Evolutionary conservation across 2,329 filamentous ascomycete genomes (phyloP), one percentile per base, ranked within the genome.

Genomic region (Hypoxylon sp.): DNA sequence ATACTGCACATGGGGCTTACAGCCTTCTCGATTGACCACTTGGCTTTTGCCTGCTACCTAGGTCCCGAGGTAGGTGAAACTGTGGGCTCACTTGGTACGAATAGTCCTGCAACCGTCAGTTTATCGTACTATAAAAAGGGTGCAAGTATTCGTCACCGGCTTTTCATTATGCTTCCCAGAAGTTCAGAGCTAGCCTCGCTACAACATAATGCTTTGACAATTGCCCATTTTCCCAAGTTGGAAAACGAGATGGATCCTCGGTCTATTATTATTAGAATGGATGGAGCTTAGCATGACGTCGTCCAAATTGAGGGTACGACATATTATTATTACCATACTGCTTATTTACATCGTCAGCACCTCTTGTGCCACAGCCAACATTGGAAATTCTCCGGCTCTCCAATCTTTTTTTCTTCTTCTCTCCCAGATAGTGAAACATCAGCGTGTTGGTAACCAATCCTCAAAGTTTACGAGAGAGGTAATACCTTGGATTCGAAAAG

Each of bases 231-330:
- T 39, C 30, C 29, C 5, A 29, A 19, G 25, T 25, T 16, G 39
- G 32, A 47, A 39, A 61, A 43, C 11, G 50, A 61, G 32, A 54
- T 43, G 27, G 50, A 14, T 29, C 30, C n/a, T 41, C 41, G 21
- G 50, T 16, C n/a, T 53, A 39, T 53, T 63, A 58, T 63, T 58
- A 63, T 63, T 63, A 63, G 54, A 57, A 59, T 23, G 16, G 29
- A 32, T 53, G 21, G 21, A 45, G 48, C 47, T 27, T 57, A 57
- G 29, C 54, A 63, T 58, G 54, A 58, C 53, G 53, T 58, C 23
- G 47, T 57, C 39, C 30, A 19, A 50, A 43, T 32, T 53, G 47
- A 39, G 30, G 30, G 37, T 25, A 54, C 34, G 30, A 60, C 41
- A 39, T 48, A 23, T 27, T 3, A 34, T 52, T 25, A n/a, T n/a